A percentile compares a stretch with the other conserved stretches of the same genome.
These are phyloP conservation scores for Colletotrichum orbiculare DNA, from an alignment of 2,329 filamentous ascomycete species.

Conservation along the genomic window DNA sequence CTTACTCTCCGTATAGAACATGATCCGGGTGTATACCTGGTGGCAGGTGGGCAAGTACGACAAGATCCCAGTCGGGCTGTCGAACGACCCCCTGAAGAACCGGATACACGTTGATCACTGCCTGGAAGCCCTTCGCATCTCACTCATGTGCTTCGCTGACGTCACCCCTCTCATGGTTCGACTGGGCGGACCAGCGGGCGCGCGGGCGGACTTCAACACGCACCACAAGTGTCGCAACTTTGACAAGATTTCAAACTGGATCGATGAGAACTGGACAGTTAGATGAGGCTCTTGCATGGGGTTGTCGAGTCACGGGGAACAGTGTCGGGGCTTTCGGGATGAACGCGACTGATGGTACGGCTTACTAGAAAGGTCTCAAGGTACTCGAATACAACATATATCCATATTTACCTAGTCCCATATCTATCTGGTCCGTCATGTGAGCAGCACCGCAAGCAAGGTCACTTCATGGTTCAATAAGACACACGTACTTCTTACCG, in stretches of 20 bases:
- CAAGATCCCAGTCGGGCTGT: slow-evolving; percentile 12
- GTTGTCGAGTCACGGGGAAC: too few relatives aligned
- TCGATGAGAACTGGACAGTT: slow-evolving; percentile 30
- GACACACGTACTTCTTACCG: too few relatives aligned
- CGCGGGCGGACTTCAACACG: slow-evolving; percentile 36
- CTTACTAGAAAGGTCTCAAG: too few relatives aligned
- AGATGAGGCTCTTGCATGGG: not conserved
- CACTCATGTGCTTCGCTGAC: slow-evolving; percentile 37
- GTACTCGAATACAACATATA: too few relatives aligned
- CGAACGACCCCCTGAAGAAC: slow-evolving; percentile 28
- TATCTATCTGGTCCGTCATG: too few relatives aligned
- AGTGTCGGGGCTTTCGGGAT: too few relatives aligned
- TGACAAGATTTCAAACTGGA: slow-evolving; percentile 36
- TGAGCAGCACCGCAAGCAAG: too few relatives aligned
- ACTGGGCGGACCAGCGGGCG: slow-evolving; percentile 14
- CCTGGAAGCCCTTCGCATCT: slow-evolving; percentile 35
- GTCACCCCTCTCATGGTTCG: slow-evolving; percentile 35
- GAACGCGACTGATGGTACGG: too few relatives aligned
- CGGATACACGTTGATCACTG: slow-evolving; percentile 38
- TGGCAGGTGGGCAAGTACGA: slow-evolving; percentile 28
- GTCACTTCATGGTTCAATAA: too few relatives aligned
- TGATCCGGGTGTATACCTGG: slow-evolving; percentile 36
- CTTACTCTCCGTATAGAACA: slow-evolving; percentile 19
- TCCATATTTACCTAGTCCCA: too few relatives aligned
- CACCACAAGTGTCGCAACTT: slow-evolving; percentile 38